These are phyloP conservation scores for Trypanosoma vivax DNA, from an alignment of 208 protist species.

Conservation along the genomic window DNA sequence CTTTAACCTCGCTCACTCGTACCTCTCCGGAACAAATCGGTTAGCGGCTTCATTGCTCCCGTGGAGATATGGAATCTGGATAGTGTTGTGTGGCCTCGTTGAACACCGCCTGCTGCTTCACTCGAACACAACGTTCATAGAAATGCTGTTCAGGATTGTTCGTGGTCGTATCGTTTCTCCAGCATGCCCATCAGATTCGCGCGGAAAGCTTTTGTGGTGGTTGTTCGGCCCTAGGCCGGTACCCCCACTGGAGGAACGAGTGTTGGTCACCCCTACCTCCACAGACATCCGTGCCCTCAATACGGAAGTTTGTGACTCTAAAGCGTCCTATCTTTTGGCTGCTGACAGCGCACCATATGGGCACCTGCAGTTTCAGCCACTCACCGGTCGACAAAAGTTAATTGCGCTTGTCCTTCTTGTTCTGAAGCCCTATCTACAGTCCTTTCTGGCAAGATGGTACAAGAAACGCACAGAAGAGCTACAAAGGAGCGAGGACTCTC, in stretches of 20 bases:
- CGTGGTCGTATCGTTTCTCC: slow-evolving; percentile 20
- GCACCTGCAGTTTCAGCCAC: slow-evolving; percentile 48
- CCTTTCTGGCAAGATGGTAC: slow-evolving; percentile 43
- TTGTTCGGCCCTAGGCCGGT: slow-evolving; percentile 44
- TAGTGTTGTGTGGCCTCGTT: slow-evolving; percentile 29
- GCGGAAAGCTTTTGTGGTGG: slow-evolving; percentile 29
- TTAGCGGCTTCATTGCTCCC: slow-evolving; percentile 27
- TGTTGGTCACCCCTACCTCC: slow-evolving; percentile 15
- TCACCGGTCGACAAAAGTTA: slow-evolving; percentile 28
- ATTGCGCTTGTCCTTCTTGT: slow-evolving; percentile 55
- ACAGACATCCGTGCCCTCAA: not conserved
- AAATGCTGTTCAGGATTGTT: slow-evolving; percentile 69
- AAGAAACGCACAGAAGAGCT: slow-evolving; percentile 30
- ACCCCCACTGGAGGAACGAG: slow-evolving; percentile 39
- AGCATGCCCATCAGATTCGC: slow-evolving; percentile 6
- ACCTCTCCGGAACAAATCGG: slow-evolving; percentile 48
- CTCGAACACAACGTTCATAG: slow-evolving; percentile 61
- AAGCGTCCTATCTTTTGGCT: slow-evolving; percentile 30
- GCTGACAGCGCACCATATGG: slow-evolving; percentile 51
- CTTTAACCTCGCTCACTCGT: slow-evolving; percentile 55
- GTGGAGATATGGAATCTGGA: slow-evolving; percentile 62
- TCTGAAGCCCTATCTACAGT: slow-evolving; percentile 54
- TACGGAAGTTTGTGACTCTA: slow-evolving; percentile 5
- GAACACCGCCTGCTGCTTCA: slow-evolving; percentile 56
- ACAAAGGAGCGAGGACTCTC: slow-evolving; percentile 37